These are phyloP conservation scores for Oryza rufipogon DNA, from an alignment of 176 grass and related monocot species.

Conservation along the genomic window DNA sequence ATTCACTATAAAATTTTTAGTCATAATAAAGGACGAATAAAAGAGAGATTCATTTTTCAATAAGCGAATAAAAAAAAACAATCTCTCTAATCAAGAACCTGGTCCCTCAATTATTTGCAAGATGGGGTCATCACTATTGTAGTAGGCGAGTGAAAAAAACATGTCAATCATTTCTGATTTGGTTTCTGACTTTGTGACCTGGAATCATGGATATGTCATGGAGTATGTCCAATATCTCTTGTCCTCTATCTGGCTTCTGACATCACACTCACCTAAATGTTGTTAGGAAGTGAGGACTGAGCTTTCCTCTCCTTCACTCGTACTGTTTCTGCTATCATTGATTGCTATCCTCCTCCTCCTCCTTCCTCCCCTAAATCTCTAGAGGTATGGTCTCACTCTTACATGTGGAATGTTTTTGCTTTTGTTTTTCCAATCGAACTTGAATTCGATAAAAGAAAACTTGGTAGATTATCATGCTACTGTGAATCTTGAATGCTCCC, in stretches of 20 bases:
- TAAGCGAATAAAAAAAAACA: too few species aligned
- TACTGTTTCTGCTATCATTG: constrained; percentile 2
- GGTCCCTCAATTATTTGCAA: not conserved
- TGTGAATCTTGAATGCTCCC: constrained; percentile 41
- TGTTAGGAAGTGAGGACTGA: not conserved
- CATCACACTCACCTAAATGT: constrained; percentile 11
- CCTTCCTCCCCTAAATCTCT: not conserved
- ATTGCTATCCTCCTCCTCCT: not conserved
- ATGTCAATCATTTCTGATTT: not conserved
- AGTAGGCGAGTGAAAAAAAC: constrained; percentile 1
- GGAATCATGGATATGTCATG: not conserved
- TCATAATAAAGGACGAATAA: not conserved
- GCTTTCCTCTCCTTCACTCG: not conserved
- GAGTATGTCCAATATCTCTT: not conserved
- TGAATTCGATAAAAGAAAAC: constrained; percentile 24
- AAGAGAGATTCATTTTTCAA: too few species aligned
- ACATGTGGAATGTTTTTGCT: not conserved
- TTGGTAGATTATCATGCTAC: constrained; percentile 18
- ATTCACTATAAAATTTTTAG: not conserved
- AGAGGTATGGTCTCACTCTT: constrained; percentile 40
- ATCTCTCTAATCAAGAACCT: not conserved
- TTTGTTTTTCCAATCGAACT: constrained; percentile 6
- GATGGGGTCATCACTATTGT: not conserved
- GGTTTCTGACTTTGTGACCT: not conserved
- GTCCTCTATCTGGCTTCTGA: constrained; percentile 31